phyloP scores from a whole-genome alignment of 768 basidiomycete genomes.

The Boletus sp. region DNA sequence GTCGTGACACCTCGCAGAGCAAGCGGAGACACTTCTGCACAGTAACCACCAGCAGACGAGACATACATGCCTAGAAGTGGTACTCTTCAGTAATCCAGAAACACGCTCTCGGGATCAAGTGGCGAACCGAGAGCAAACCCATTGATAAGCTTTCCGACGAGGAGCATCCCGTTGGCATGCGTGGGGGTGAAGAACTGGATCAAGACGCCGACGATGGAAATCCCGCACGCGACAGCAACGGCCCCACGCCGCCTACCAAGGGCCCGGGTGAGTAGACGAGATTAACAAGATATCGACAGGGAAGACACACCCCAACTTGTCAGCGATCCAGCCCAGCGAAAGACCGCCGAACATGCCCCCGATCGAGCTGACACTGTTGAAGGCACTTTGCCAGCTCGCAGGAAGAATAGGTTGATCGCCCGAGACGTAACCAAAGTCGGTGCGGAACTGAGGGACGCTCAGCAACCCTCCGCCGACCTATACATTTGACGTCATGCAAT shows the following conservation, averaged over 20 bases:
- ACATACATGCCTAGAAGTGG: conserved; percentile 19
- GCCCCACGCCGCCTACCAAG: conserved; percentile 23
- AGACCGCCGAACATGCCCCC: conserved; percentile 28
- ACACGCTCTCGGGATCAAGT: background rate
- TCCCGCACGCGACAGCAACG: conserved; percentile 15
- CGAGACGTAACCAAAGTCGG: conserved; percentile 21
- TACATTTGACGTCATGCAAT: background rate
- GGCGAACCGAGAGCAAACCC: conserved; percentile 23
- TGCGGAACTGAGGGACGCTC: conserved; percentile 23
- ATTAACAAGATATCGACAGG: background rate
- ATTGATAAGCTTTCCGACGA: conserved; percentile 25
- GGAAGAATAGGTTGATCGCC: conserved; percentile 11
- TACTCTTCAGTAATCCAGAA: background rate
- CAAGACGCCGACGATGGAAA: conserved; percentile 23
- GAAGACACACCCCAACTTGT: conserved; percentile 15
- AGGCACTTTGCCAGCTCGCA: conserved; percentile 29
- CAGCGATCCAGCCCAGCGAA: conserved; percentile 22
- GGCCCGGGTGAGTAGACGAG: background rate
- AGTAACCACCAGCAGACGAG: conserved; percentile 23
- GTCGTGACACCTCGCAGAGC: conserved; percentile 26
- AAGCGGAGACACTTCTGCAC: conserved; percentile 30
- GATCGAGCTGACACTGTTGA: conserved; percentile 23
- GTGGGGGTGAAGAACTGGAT: conserved; percentile 23
- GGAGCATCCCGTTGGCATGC: conserved; percentile 25
- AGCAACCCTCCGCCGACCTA: conserved; percentile 22